Evolutionary conservation across 768 basidiomycete genomes (phyloP), one percentile per base, ranked within the genome.

Genomic region (Artomyces pyxidatus): DNA sequence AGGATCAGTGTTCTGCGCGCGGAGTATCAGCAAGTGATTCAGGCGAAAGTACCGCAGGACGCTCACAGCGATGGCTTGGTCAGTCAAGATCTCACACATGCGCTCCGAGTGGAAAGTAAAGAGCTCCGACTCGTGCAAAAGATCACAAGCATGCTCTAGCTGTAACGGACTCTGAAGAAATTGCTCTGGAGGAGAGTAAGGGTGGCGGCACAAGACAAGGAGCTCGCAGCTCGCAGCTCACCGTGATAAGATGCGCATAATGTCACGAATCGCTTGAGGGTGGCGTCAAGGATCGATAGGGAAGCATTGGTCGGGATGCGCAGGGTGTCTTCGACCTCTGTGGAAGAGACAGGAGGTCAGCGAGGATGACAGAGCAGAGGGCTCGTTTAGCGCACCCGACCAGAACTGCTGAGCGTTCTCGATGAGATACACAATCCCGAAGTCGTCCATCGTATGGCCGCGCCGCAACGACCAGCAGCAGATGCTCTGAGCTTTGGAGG

Each of bases 71-170:
- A 77, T 74, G 11, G 78, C 77, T 57, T 89, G 82, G 42, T 82
- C 75, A 30, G 85, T 70, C 42, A 92, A 69, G 37, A 87, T 76
- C 55, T 90, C 86, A 48, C 83, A 80, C 88, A 94, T 94, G 28
- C 95, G 73, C 61, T 93, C 92, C 3, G 89, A 92, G 64, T 97
- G 92, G 59, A 88, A 94, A 2, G 77, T 65, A 59, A 97, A 96
- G 35, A 98, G 75, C 60, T 94, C 92, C 0, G 89, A 92, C 47
- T 81, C 78, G 37, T 94, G 70, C 11, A 98, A 68, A 26, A 86
- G 66, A 35, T 76, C 70, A 57, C 86, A 85, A 10, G 91, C 91
- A 62, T 92, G 85, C 52, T 91, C 80, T 40, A 97, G 74, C 58
- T 95, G 91, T 22, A 86, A 65, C 3, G 85, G 85, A 47, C 80